phyloP scores from a whole-genome alignment of 2,329 filamentous ascomycete species.

The Orbilia quercus region DNA sequence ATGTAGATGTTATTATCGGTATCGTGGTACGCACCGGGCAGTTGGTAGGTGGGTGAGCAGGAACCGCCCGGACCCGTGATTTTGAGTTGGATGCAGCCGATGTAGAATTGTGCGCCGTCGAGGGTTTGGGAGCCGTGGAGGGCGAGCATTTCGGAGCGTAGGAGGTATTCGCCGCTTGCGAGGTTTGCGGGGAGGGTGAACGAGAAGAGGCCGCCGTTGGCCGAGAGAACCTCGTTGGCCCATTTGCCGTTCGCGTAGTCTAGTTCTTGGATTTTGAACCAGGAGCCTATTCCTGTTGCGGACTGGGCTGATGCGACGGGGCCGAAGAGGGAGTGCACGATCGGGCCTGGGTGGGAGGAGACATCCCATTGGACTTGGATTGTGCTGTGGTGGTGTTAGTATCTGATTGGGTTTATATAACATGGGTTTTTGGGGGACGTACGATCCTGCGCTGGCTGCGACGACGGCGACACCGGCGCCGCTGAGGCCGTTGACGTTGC shows the following conservation, averaged over 20 bases:
- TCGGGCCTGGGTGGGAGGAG: slow-evolving; percentile 63
- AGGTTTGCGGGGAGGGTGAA: slow-evolving; percentile 60
- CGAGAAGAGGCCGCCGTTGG: slow-evolving; percentile 56
- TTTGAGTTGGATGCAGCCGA: slow-evolving; percentile 62
- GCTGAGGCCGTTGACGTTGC: slow-evolving; percentile 53
- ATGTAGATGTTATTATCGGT: slow-evolving; percentile 60
- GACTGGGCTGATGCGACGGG: slow-evolving; percentile 60
- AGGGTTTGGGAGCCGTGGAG: slow-evolving; percentile 61
- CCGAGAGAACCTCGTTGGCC: slow-evolving; percentile 61
- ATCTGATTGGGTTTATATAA: no score
- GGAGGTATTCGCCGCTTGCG: slow-evolving; percentile 62
- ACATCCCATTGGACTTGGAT: slow-evolving; percentile 63
- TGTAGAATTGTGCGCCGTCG: slow-evolving; percentile 62
- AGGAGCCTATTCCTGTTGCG: slow-evolving; percentile 61
- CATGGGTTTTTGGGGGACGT: slow-evolving; percentile 14
- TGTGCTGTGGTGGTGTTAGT: no score
- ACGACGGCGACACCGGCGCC: slow-evolving; percentile 61
- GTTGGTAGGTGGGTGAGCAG: slow-evolving; percentile 61
- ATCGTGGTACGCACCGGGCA: slow-evolving; percentile 61
- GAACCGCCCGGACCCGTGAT: slow-evolving; percentile 61
- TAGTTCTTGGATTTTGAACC: slow-evolving; percentile 62
- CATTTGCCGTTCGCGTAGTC: slow-evolving; percentile 60
- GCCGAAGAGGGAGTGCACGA: slow-evolving; percentile 63
- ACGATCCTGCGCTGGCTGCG: slow-evolving; percentile 57
- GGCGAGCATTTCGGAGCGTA: slow-evolving; percentile 63